Percentiles rank a stretch among this genome's conserved stretches.
phyloP scores from a whole-genome alignment of 225 moss, liverwort and hornwort genomes.

The Thuidium tamariscinum region DNA sequence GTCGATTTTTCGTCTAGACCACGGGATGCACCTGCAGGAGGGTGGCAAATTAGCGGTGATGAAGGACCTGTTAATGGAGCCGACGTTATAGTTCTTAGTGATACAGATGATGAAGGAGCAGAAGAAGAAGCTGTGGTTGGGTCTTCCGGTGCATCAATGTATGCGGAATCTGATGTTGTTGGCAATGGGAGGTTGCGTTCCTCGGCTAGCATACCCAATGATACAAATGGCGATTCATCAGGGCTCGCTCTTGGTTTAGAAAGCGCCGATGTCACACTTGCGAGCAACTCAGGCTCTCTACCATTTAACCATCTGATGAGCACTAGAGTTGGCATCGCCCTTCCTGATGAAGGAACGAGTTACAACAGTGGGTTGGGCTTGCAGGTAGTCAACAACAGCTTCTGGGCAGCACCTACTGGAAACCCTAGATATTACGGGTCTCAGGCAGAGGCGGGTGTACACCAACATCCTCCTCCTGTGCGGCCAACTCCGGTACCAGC shows the following conservation, averaged over 20 bases:
- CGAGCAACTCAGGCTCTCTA: constrained; percentile 34
- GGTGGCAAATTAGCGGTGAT: constrained; percentile 28
- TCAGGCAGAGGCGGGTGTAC: constrained; percentile 25
- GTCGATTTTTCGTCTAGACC: constrained; percentile 34
- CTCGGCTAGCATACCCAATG: constrained; percentile 26
- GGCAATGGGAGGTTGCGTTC: constrained; percentile 35
- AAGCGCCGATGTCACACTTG: constrained; percentile 37
- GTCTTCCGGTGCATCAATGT: constrained; percentile 58
- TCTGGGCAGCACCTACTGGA: constrained; percentile 38
- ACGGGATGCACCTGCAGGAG: constrained; percentile 14
- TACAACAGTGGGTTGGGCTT: constrained; percentile 40
- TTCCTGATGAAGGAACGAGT: constrained; percentile 36
- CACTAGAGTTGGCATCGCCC: constrained; percentile 20
- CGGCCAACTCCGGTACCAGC: constrained; percentile 88
- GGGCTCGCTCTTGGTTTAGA: constrained; percentile 51
- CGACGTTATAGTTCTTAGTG: constrained; percentile 65
- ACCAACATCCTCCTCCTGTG: constrained; percentile 60
- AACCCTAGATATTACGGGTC: constrained; percentile 42
- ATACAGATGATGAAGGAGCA: constrained; percentile 82
- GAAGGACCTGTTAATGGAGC: constrained; percentile 36
- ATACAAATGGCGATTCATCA: constrained; percentile 44
- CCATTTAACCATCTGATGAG: constrained; percentile 29
- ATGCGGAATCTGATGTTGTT: constrained; percentile 46
- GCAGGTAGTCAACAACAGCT: constrained; percentile 37
- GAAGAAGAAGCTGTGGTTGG: constrained; percentile 57